Evolutionary conservation across 2,329 filamentous ascomycete species (phyloP).

Genomic region (Pseudocercospora cruenta): DNA sequence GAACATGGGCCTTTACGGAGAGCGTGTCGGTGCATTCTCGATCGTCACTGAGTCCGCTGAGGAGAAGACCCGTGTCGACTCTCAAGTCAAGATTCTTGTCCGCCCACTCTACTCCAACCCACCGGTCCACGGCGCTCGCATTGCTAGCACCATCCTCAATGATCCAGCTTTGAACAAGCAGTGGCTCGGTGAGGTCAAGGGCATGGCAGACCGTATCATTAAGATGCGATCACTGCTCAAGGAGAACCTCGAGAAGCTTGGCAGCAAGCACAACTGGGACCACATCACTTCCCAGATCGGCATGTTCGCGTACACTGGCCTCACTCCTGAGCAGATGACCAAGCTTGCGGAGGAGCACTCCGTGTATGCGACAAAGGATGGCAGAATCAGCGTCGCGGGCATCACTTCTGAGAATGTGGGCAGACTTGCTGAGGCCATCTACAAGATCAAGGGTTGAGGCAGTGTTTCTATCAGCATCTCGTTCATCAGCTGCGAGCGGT

Average conservation of each 20-base stretch:
- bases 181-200: slow-evolving; percentile 96
- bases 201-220: slow-evolving; percentile 98
- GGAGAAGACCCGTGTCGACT: slow-evolving; percentile 95
- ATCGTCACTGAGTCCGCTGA: slow-evolving; percentile 81
- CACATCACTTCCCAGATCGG: slow-evolving; percentile 98
- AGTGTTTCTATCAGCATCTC: neutral
- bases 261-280: slow-evolving; percentile 96
- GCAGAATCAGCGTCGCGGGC: slow-evolving; percentile 81
- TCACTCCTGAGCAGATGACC: slow-evolving; percentile 90
- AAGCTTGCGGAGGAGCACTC: slow-evolving; percentile 90
- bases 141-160: slow-evolving; percentile 90
- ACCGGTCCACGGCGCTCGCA: slow-evolving; percentile 91
- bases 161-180: slow-evolving; percentile 82
- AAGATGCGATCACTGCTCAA: slow-evolving; percentile 94
- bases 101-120: slow-evolving; percentile 98
- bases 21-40: slow-evolving; percentile 96
- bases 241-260: slow-evolving; percentile 90
- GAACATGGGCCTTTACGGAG: slow-evolving; percentile 99
- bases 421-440: slow-evolving; percentile 80
- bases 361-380: slow-evolving; percentile 95
- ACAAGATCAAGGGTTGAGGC: slow-evolving; percentile 71
- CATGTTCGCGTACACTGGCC: slow-evolving; percentile 98
- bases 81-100: slow-evolving; percentile 97
- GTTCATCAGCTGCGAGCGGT: neutral
- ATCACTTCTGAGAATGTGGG: slow-evolving; percentile 80